phyloP scores from a whole-genome alignment of 106 monocot species.

The Dioscorea alata region DNA sequence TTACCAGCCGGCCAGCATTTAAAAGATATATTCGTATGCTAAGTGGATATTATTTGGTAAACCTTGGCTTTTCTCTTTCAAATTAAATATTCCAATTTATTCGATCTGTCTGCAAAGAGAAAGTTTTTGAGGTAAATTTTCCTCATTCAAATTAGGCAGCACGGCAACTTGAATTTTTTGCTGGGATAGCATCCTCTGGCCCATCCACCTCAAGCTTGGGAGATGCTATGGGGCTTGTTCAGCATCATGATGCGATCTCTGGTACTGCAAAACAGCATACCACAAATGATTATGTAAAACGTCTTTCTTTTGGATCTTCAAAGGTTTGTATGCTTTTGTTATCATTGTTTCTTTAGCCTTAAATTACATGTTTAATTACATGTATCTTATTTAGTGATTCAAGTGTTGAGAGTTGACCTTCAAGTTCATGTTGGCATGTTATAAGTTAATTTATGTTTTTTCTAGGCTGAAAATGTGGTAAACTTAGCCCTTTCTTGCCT shows the following conservation, averaged over 20 bases:
- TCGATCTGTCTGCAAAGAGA: neutral
- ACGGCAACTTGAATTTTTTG: slow-evolving; percentile 61
- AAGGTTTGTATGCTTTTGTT: slow-evolving; percentile 26
- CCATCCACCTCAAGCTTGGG: slow-evolving; percentile 40
- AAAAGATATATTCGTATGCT: slow-evolving; percentile 59
- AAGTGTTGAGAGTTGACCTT: too few relatives aligned
- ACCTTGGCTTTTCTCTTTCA: neutral
- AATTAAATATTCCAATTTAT: neutral
- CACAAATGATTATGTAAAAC: slow-evolving; percentile 76
- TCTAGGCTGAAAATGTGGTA: slow-evolving; percentile 48
- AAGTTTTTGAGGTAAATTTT: neutral
- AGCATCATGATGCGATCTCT: slow-evolving; percentile 78
- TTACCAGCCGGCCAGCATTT: slow-evolving; percentile 66
- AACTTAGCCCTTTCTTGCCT: slow-evolving; percentile 51
- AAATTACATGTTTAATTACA: neutral
- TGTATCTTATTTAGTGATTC: too few relatives aligned
- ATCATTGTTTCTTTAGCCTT: neutral
- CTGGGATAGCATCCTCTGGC: slow-evolving; percentile 19
- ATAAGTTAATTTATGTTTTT: neutral
- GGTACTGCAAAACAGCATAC: slow-evolving; percentile 72
- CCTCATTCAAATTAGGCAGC: slow-evolving; percentile 34
- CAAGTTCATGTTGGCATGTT: neutral
- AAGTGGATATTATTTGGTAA: slow-evolving; percentile 78
- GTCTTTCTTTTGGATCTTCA: slow-evolving; percentile 55
- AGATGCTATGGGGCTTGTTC: slow-evolving; percentile 63